phyloP scores from a whole-genome alignment of 225 moss, liverwort and hornwort genomes.

The Ulota crispa region DNA sequence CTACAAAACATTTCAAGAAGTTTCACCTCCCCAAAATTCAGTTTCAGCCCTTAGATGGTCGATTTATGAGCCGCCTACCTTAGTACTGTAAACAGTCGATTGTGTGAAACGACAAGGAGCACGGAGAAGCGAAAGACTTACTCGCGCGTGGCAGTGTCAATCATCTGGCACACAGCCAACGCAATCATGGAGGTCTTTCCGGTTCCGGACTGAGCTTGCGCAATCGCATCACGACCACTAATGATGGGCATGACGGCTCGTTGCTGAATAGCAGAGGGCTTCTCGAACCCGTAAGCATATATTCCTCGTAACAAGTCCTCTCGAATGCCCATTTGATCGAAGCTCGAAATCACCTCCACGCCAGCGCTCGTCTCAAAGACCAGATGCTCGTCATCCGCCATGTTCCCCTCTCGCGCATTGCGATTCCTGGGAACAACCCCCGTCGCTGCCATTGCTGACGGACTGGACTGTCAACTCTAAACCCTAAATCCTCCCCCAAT shows the following conservation, averaged over 20 bases:
- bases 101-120: background rate
- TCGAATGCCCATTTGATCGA: conserved; percentile 85
- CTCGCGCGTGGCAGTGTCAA: conserved; percentile 82
- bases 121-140: conserved; percentile 25
- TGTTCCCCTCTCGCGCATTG: conserved; percentile 59
- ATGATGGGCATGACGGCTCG: conserved; percentile 94
- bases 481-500: conserved; percentile 4
- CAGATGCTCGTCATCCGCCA: conserved; percentile 74
- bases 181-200: conserved; percentile 95
- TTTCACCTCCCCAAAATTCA: too few relatives aligned
- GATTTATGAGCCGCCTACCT: too few relatives aligned
- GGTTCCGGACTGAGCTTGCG: conserved; percentile 91
- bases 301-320: conserved; percentile 83
- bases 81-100: background rate
- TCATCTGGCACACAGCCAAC: conserved; percentile 82
- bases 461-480: conserved; percentile 3
- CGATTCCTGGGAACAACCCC: conserved; percentile 46
- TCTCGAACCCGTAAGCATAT: conserved; percentile 85
- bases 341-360: conserved; percentile 81
- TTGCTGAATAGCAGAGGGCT: conserved; percentile 89
- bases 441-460: conserved; percentile 34
- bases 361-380: conserved; percentile 87
- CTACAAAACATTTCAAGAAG: too few relatives aligned
- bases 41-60: too few relatives aligned
- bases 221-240: conserved; percentile 82